Conservation (phyloP, 1,139 yeast species). For the Yamadazyma aaseri region DNA sequence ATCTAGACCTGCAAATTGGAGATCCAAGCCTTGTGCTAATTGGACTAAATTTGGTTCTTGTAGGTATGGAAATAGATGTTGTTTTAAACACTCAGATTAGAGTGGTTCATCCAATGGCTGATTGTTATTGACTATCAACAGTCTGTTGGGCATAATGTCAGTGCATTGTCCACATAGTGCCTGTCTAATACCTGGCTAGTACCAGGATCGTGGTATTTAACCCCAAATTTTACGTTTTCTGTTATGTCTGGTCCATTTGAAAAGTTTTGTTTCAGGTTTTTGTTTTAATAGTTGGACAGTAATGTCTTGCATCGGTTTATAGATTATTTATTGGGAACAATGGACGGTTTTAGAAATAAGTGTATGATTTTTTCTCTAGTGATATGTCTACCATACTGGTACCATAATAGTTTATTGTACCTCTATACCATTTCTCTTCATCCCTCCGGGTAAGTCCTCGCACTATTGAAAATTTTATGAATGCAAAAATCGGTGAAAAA, state of each 20-base stretch:
- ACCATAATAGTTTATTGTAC: too few relatives aligned
- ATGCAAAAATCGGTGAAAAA: neutral
- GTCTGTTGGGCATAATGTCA: too few relatives aligned
- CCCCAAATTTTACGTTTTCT: too few relatives aligned
- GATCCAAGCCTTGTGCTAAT: constrained; percentile 88
- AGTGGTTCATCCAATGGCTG: too few relatives aligned
- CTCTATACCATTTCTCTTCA: too few relatives aligned
- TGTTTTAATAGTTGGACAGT: neutral
- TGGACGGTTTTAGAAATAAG: constrained; percentile 2
- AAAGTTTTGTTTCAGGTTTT: neutral
- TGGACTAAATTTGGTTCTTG: constrained; percentile 84
- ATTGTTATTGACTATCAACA: too few relatives aligned
- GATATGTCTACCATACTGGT: too few relatives aligned
- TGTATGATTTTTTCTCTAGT: neutral
- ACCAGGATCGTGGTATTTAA: too few relatives aligned
- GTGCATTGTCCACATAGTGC: too few relatives aligned
- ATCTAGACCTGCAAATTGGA: constrained; percentile 80
- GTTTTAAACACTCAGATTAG: constrained; percentile 63
- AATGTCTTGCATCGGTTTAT: constrained; percentile 2
- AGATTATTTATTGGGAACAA: constrained; percentile 11
- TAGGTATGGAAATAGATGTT: constrained; percentile 87
- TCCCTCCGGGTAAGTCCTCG: constrained; percentile 1
- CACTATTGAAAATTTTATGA: neutral
- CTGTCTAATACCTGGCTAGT: too few relatives aligned
- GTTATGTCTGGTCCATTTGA: too few relatives aligned